Conservation (phyloP, 2,329 filamentous ascomycete species). For the Pseudopyricularia cyperi region DNA sequence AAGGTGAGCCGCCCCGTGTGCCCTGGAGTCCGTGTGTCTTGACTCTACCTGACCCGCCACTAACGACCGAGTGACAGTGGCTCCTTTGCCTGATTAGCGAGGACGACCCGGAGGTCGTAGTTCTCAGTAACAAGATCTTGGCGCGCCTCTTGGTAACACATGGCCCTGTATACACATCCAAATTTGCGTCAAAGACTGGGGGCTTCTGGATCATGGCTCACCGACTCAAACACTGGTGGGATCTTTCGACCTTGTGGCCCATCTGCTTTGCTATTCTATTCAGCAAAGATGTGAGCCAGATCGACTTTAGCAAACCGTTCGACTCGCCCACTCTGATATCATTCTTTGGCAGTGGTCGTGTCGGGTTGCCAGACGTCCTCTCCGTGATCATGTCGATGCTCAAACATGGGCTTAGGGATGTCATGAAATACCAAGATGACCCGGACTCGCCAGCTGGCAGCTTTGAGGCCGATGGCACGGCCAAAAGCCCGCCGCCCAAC, state of each 20-base stretch:
- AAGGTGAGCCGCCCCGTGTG: constrained; percentile 46
- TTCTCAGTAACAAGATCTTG: constrained; percentile 70
- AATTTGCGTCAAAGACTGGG: constrained; percentile 72
- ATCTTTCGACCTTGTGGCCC: constrained; percentile 70
- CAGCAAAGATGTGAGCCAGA: constrained; percentile 62
- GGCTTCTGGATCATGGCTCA: constrained; percentile 80
- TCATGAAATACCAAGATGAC: constrained; percentile 49
- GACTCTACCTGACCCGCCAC: neutral
- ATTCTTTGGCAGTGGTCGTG: constrained; percentile 54
- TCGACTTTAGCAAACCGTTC: constrained; percentile 61
- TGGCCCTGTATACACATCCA: constrained; percentile 67
- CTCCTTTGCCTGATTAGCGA: constrained; percentile 83
- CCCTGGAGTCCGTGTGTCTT: neutral
- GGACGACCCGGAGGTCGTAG: constrained; percentile 69
- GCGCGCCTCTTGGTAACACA: constrained; percentile 74
- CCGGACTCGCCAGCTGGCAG: constrained; percentile 35
- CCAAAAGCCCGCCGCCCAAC: constrained; percentile 9
- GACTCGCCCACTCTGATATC: constrained; percentile 63
- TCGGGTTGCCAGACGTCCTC: constrained; percentile 66
- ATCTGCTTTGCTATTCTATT: constrained; percentile 84
- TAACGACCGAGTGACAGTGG: constrained; percentile 44
- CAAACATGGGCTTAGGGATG: constrained; percentile 65
- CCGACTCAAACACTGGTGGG: constrained; percentile 79
- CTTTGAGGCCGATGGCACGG: constrained; percentile 6
- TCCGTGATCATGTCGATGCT: constrained; percentile 77